Evolutionary conservation across 306 rosid species (phyloP).

Genomic region (Prosopis cineraria): DNA sequence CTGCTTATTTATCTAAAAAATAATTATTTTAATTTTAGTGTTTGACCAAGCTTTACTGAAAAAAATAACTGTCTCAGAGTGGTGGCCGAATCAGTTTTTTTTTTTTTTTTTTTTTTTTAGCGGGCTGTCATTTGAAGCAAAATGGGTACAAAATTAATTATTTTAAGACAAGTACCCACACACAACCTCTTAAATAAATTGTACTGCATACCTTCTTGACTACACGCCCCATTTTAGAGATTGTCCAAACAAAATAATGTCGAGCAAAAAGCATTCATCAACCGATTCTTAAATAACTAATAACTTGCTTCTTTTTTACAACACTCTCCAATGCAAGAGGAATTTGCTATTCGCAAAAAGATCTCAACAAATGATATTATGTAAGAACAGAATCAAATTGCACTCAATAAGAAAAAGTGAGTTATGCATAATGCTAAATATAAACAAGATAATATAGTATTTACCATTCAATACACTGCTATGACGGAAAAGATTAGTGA

Average conservation of each 20-base stretch:
- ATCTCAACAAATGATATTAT: constrained; percentile 4
- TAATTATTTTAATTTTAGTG: not conserved
- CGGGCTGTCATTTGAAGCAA: not conserved
- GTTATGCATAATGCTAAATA: constrained; percentile 13
- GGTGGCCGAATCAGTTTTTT: not conserved
- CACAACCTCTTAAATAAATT: not conserved
- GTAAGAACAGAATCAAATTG: not conserved
- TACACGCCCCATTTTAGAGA: not conserved
- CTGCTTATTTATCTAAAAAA: not conserved
- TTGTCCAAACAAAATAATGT: not conserved
- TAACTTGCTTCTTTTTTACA: not conserved
- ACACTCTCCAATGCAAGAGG: not conserved
- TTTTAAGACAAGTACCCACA: not conserved
- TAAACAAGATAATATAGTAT: not conserved
- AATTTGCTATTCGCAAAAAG: not conserved
- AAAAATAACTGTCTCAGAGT: not conserved
- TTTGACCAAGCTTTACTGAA: not conserved
- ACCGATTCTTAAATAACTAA: not conserved
- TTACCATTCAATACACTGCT: constrained; percentile 45
- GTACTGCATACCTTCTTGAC: not conserved
- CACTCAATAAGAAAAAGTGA: constrained; percentile 8
- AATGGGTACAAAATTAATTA: not conserved
- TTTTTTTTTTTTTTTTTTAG: not conserved
- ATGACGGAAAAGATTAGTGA: constrained; percentile 72
- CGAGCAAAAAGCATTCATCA: not conserved